A percentile compares a stretch with the other conserved stretches of the same genome.
Evolutionary conservation across 2,329 filamentous ascomycete species (phyloP).

Genomic region (Xylaria polymorpha): DNA sequence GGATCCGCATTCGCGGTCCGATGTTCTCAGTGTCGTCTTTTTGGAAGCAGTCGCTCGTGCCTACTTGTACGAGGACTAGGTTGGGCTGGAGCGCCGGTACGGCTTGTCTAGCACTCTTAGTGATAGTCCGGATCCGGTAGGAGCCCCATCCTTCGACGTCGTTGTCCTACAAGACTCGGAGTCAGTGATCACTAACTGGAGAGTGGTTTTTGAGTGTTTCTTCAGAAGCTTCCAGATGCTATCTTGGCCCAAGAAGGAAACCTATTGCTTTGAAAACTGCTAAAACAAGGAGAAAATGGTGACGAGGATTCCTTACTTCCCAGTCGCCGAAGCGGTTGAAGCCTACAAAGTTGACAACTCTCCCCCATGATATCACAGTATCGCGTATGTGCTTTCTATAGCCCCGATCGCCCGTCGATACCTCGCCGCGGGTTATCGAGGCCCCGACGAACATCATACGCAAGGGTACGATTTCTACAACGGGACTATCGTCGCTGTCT

Average conservation of each 20-base stretch:
- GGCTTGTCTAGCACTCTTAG: slow-evolving; percentile 41
- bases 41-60: slow-evolving; percentile 48
- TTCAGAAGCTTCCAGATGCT: no score
- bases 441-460: slow-evolving; percentile 47
- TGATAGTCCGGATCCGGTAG: slow-evolving; percentile 41
- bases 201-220: no score
- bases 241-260: no score
- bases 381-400: slow-evolving; percentile 47
- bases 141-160: slow-evolving; percentile 46
- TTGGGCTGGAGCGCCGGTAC: slow-evolving; percentile 46
- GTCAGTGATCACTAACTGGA: no score
- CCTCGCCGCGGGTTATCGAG: slow-evolving; percentile 44
- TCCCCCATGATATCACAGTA: slow-evolving; percentile 42
- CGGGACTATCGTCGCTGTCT: slow-evolving; percentile 19
- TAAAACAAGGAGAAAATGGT: no score
- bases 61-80: slow-evolving; percentile 46
- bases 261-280: no score
- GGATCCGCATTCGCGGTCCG: slow-evolving; percentile 40
- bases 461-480: slow-evolving; percentile 40
- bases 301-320: not conserved
- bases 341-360: slow-evolving; percentile 47
- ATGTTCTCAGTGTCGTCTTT: slow-evolving; percentile 41
- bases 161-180: slow-evolving; percentile 37
- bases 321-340: slow-evolving; percentile 48
- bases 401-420: slow-evolving; percentile 42